Evolutionary conservation across 768 basidiomycete species (phyloP).

Genomic region (Lyophyllum atratum): DNA sequence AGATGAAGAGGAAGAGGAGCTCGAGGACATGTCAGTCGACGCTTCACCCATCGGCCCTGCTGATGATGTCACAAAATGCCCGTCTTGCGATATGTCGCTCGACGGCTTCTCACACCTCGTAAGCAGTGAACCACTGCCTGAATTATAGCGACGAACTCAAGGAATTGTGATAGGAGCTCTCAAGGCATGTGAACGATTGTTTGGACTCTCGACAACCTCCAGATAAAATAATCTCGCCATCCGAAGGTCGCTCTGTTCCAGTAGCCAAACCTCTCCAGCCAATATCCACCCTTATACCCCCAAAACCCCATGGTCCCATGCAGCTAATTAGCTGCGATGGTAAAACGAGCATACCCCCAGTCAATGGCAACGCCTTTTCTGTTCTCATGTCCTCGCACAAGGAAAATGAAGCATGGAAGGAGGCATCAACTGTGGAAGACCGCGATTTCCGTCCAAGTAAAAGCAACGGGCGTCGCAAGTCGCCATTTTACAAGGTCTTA

Average conservation of each 20-base stretch:
- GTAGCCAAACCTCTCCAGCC: slow-evolving; percentile 6
- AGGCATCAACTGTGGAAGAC: slow-evolving; percentile 60
- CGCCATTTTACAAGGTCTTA: slow-evolving; percentile 95
- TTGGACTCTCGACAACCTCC: slow-evolving; percentile 30
- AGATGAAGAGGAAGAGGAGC: slow-evolving; percentile 27
- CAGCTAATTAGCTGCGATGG: slow-evolving; percentile 19
- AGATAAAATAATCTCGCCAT: neutral
- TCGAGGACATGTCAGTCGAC: slow-evolving; percentile 20
- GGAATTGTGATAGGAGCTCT: slow-evolving; percentile 41
- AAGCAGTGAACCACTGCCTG: neutral
- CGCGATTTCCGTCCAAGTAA: slow-evolving; percentile 47
- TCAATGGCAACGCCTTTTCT: slow-evolving; percentile 56
- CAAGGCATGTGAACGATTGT: slow-evolving; percentile 60
- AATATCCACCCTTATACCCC: slow-evolving; percentile 12
- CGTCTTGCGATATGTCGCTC: slow-evolving; percentile 28
- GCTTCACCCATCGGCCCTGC: neutral
- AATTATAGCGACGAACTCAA: neutral
- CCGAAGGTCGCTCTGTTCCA: neutral
- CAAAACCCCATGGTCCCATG: slow-evolving; percentile 15
- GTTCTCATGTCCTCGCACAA: slow-evolving; percentile 88
- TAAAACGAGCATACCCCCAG: slow-evolving; percentile 14
- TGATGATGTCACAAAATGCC: slow-evolving; percentile 16
- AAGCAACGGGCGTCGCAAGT: slow-evolving; percentile 60
- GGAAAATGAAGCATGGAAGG: slow-evolving; percentile 85
- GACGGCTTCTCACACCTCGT: slow-evolving; percentile 17